These are phyloP conservation scores for Saccharum hybrid DNA, from an alignment of 202 grass and related monocot genomes.

Conservation along the genomic window DNA sequence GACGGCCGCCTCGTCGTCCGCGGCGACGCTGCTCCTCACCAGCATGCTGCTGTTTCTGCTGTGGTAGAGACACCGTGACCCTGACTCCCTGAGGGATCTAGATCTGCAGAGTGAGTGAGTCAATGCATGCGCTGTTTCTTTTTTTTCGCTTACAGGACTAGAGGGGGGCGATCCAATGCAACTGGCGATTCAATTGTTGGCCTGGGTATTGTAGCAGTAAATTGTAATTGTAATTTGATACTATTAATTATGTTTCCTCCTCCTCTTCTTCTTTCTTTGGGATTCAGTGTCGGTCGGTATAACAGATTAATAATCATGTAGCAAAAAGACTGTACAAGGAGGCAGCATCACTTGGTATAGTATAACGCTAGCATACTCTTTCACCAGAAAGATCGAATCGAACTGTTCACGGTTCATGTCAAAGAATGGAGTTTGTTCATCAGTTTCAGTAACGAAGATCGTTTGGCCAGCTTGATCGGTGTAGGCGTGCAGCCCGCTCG, in stretches of 20 bases:
- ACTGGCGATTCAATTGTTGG: background rate
- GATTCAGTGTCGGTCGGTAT: background rate
- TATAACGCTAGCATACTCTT: too few relatives aligned
- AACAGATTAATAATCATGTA: constrained; percentile 13
- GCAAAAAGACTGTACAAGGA: constrained; percentile 34
- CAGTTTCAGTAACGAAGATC: too few relatives aligned
- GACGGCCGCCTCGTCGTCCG: background rate
- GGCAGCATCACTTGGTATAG: too few relatives aligned
- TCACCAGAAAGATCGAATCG: too few relatives aligned
- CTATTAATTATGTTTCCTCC: background rate
- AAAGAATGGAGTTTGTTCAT: background rate
- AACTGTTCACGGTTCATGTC: too few relatives aligned
- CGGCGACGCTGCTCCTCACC: background rate
- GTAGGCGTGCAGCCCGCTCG: too few relatives aligned
- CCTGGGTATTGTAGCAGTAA: constrained; percentile 13
- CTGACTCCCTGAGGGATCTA: background rate
- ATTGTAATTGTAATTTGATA: constrained; percentile 22
- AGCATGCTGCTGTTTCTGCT: constrained; percentile 22
- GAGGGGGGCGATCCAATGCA: background rate
- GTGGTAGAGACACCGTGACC: background rate
- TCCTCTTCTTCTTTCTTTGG: background rate
- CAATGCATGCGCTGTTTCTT: background rate
- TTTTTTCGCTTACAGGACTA: background rate
- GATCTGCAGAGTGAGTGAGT: constrained; percentile 33
- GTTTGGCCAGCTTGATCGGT: background rate